phyloP scores from a whole-genome alignment of 108 stramenopile species.

The Craspedostauros australis region DNA sequence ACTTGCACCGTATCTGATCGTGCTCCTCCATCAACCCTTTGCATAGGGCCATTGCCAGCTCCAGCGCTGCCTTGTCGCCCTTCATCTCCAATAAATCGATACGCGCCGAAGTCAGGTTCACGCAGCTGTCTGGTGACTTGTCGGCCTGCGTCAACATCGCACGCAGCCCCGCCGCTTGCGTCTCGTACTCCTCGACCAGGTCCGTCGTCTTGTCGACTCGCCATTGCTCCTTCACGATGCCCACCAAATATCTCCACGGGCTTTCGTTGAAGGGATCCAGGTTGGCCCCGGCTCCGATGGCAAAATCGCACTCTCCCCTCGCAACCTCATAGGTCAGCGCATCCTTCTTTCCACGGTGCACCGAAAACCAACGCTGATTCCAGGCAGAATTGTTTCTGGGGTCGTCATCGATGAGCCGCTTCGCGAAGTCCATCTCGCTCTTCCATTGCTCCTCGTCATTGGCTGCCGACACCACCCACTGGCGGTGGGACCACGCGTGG shows the following conservation, averaged over 20 bases:
- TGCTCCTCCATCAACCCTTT: slow-evolving; percentile 30
- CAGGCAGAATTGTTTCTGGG: slow-evolving; percentile 97
- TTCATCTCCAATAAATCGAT: slow-evolving; percentile 65
- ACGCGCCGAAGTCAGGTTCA: slow-evolving; percentile 46
- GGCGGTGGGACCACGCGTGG: slow-evolving; percentile 96
- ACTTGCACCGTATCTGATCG: slow-evolving; percentile 71
- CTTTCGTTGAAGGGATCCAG: slow-evolving; percentile 83
- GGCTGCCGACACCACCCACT: slow-evolving; percentile 75
- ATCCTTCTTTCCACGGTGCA: slow-evolving; percentile 33
- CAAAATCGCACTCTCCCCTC: slow-evolving; percentile 53
- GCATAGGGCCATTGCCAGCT: slow-evolving; percentile 34
- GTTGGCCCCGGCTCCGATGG: slow-evolving; percentile 34
- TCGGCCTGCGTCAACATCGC: slow-evolving; percentile 12
- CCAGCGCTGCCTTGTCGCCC: slow-evolving; percentile 34
- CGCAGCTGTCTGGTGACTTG: slow-evolving; percentile 34
- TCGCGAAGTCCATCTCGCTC: slow-evolving; percentile 70
- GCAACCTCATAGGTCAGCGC: slow-evolving; percentile 33
- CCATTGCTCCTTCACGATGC: slow-evolving; percentile 63
- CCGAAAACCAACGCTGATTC: slow-evolving; percentile 97
- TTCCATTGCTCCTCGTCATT: slow-evolving; percentile 47
- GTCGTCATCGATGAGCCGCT: slow-evolving; percentile 65
- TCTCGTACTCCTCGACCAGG: slow-evolving; percentile 9
- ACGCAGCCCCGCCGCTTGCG: slow-evolving; percentile 6
- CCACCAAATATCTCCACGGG: slow-evolving; percentile 79
- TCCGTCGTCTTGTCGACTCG: background rate